Evolutionary conservation across 2,329 filamentous ascomycete species (phyloP).

Genomic region (Trematosphaeria pertusa): DNA sequence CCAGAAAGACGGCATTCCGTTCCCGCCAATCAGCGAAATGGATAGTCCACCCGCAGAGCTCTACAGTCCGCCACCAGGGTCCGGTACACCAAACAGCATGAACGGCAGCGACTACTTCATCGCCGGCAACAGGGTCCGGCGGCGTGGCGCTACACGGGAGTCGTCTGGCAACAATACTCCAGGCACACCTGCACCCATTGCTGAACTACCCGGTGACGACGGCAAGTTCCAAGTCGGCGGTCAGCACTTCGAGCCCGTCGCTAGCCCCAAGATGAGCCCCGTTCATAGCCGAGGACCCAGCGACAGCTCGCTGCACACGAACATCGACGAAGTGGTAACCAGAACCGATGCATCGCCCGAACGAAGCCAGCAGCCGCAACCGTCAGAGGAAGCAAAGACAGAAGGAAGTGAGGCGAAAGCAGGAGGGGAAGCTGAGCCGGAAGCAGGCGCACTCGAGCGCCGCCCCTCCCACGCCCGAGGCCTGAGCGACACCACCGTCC

Average conservation of each 20-base stretch:
- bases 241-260: constrained; percentile 21
- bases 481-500: constrained; percentile 39
- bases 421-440: constrained; percentile 5
- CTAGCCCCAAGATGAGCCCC: constrained; percentile 19
- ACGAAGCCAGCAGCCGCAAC: neutral
- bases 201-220: constrained; percentile 43
- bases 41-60: constrained; percentile 43
- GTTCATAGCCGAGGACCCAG: constrained; percentile 34
- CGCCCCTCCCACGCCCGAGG: constrained; percentile 40
- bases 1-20: constrained; percentile 25
- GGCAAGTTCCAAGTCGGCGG: constrained; percentile 22
- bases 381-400: constrained; percentile 2
- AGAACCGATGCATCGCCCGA: constrained; percentile 9
- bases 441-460: constrained; percentile 19
- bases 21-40: constrained; percentile 44
- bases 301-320: constrained; percentile 30
- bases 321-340: constrained; percentile 34
- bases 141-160: constrained; percentile 32
- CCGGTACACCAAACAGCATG: constrained; percentile 15
- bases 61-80: constrained; percentile 37
- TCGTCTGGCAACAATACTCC: constrained; percentile 36
- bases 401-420: constrained; percentile 1
- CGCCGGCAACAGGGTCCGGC: constrained; percentile 18
- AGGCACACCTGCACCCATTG: constrained; percentile 26
- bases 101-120: constrained; percentile 35